A percentile compares a stretch with the other conserved stretches of the same genome.
phyloP scores from a whole-genome alignment of 2,329 filamentous ascomycete genomes.

The Talaromyces sp. region DNA sequence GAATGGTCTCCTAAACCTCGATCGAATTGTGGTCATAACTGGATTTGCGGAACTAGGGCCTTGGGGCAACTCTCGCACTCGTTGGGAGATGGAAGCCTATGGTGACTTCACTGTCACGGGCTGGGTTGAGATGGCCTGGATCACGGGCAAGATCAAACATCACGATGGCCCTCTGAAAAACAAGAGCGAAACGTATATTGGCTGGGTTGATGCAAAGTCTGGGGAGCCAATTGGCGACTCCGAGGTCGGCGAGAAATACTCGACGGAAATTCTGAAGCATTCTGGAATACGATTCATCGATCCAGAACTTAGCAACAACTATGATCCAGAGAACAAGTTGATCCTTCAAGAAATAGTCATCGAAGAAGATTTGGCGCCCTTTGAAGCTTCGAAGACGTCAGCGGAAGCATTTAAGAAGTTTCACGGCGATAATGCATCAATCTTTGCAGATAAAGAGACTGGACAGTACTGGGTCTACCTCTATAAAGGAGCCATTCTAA shows the following conservation, averaged over 20 bases:
- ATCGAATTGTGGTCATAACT: constrained; percentile 95
- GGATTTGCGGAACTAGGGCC: constrained; percentile 87
- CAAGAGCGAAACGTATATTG: not conserved
- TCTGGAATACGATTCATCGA: constrained; percentile 46
- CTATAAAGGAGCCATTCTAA: constrained; percentile 89
- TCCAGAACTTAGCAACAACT: constrained; percentile 94
- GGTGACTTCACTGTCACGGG: constrained; percentile 96
- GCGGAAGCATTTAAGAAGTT: too few species aligned
- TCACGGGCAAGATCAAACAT: constrained; percentile 99
- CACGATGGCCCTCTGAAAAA: constrained; percentile 92
- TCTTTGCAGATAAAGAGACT: too few species aligned
- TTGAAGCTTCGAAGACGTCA: constrained; percentile 96
- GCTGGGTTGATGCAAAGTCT: not conserved
- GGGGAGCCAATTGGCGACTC: not conserved
- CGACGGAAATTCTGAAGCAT: constrained; percentile 95
- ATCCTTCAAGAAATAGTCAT: constrained; percentile 96
- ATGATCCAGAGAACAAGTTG: constrained; percentile 98
- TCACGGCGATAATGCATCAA: too few species aligned
- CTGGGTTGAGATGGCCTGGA: constrained; percentile 98
- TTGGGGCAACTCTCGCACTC: constrained; percentile 96
- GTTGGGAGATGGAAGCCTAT: constrained; percentile 98
- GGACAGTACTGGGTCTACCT: too few species aligned
- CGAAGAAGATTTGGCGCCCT: constrained; percentile 92
- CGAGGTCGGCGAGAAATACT: not conserved
- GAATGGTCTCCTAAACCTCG: constrained; percentile 97